A percentile compares a stretch with the other conserved stretches of the same genome.
Evolutionary conservation across 345 rosid genomes (phyloP).

Genomic region (Eutrema heterophyllum): DNA sequence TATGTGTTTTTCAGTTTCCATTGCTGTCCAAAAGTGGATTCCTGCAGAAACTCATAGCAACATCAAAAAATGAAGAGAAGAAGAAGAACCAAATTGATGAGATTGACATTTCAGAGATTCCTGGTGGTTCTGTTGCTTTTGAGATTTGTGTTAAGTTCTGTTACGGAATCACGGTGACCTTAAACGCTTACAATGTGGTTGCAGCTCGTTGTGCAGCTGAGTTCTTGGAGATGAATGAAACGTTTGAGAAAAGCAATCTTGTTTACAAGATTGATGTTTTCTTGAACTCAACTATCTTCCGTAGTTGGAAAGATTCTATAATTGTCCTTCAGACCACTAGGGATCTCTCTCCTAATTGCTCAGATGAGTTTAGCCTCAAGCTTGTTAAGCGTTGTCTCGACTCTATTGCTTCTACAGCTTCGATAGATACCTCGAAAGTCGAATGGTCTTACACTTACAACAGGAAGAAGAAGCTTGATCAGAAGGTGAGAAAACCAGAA

Average conservation of each 20-base stretch:
- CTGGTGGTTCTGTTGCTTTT: slow-evolving; percentile 54
- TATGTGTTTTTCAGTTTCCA: slow-evolving; percentile 45
- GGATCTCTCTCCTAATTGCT: slow-evolving; percentile 15
- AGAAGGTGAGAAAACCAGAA: slow-evolving; percentile 31
- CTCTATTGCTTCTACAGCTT: slow-evolving; percentile 44
- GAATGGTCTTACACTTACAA: slow-evolving; percentile 48
- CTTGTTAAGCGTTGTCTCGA: slow-evolving; percentile 30
- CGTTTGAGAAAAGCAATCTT: slow-evolving; percentile 48
- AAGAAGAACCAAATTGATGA: slow-evolving; percentile 32
- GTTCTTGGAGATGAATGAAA: slow-evolving; percentile 51
- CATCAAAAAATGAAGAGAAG: slow-evolving; percentile 29
- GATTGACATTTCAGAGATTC: slow-evolving; percentile 35
- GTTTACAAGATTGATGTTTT: slow-evolving; percentile 53
- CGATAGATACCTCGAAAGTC: slow-evolving; percentile 39
- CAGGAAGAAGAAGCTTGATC: slow-evolving; percentile 41
- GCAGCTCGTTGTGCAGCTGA: slow-evolving; percentile 40
- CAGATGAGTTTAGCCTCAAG: neutral
- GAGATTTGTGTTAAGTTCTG: slow-evolving; percentile 33
- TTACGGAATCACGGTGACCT: slow-evolving; percentile 30
- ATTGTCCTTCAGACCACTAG: slow-evolving; percentile 43
- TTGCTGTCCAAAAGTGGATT: slow-evolving; percentile 55
- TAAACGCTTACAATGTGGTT: slow-evolving; percentile 37
- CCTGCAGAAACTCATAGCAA: slow-evolving; percentile 43
- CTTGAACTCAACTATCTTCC: slow-evolving; percentile 44
- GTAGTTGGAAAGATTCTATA: slow-evolving; percentile 53